These are phyloP conservation scores for Arabis alpina DNA, from an alignment of 345 rosid species.

Conservation along the genomic window DNA sequence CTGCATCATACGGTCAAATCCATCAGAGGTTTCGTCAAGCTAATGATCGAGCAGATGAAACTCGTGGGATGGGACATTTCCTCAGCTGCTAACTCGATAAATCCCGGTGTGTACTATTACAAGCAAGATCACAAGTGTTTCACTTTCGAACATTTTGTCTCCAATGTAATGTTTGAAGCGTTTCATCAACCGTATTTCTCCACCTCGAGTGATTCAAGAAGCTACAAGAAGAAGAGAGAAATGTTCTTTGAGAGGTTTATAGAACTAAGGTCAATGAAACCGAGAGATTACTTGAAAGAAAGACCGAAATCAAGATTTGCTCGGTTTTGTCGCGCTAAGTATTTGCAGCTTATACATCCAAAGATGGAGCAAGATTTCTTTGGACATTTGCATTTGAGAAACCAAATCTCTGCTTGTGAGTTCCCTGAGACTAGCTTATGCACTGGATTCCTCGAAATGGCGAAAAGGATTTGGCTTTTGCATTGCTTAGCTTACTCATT, in stretches of 20 bases:
- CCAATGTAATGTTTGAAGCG: constrained; percentile 75
- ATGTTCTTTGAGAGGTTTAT: constrained; percentile 64
- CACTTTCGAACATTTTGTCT: constrained; percentile 73
- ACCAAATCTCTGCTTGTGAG: constrained; percentile 52
- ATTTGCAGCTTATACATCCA: constrained; percentile 72
- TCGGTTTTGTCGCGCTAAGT: constrained; percentile 66
- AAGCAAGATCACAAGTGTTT: constrained; percentile 78
- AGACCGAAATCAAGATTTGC: constrained; percentile 78
- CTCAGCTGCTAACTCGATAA: constrained; percentile 67
- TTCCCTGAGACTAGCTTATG: constrained; percentile 70
- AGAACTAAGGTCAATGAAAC: constrained; percentile 63
- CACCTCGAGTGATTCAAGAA: constrained; percentile 48
- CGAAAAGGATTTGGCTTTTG: constrained; percentile 81
- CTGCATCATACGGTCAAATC: constrained; percentile 71
- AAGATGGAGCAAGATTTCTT: constrained; percentile 77
- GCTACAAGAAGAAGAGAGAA: constrained; percentile 36
- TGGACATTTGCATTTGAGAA: constrained; percentile 59
- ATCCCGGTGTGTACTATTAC: constrained; percentile 60
- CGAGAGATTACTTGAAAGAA: constrained; percentile 52
- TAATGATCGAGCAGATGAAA: constrained; percentile 74
- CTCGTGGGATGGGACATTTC: constrained; percentile 71
- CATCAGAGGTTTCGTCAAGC: constrained; percentile 64
- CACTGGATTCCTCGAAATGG: constrained; percentile 67
- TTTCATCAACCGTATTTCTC: constrained; percentile 55
- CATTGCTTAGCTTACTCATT: constrained; percentile 84